These are phyloP conservation scores for Cicer bijugum DNA, from an alignment of 306 rosid genomes.

Conservation along the genomic window DNA sequence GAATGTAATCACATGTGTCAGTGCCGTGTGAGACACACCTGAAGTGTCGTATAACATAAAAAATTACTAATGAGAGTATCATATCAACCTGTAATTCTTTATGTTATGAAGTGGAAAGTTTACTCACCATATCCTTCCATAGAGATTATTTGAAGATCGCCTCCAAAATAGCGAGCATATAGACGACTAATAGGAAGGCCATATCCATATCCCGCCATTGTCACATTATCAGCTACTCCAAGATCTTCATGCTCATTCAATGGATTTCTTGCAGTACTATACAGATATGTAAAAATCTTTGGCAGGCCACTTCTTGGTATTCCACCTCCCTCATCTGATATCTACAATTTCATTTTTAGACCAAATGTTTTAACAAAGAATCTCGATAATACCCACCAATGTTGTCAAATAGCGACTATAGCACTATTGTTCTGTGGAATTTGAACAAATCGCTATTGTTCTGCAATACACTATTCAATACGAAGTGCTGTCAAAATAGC, in stretches of 20 bases:
- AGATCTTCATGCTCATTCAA: conserved; percentile 71
- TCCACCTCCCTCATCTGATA: conserved; percentile 92
- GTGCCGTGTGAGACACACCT: too few relatives aligned
- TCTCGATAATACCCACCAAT: neutral
- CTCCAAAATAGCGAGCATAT: conserved; percentile 89
- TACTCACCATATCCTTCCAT: conserved; percentile 95
- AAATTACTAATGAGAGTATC: neutral
- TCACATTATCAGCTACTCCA: conserved; percentile 63
- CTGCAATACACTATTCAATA: too few relatives aligned
- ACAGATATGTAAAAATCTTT: conserved; percentile 87
- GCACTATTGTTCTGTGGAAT: too few relatives aligned
- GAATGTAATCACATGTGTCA: too few relatives aligned
- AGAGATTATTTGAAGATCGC: conserved; percentile 88
- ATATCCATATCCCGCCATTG: conserved; percentile 95
- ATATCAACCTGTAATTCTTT: neutral
- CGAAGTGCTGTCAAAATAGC: too few relatives aligned
- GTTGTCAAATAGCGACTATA: too few relatives aligned
- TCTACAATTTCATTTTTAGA: conserved; percentile 39
- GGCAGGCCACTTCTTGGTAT: conserved; percentile 81
- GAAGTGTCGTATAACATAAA: too few relatives aligned
- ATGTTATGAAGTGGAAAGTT: neutral
- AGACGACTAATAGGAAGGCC: conserved; percentile 88
- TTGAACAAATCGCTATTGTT: too few relatives aligned
- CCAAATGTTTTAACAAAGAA: conserved; percentile 24
- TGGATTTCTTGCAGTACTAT: conserved; percentile 84